Evolutionary conservation across 192 early-diverging fungal genomes (phyloP), one percentile per base, ranked within the genome.

Genomic region (Backusella circina): DNA sequence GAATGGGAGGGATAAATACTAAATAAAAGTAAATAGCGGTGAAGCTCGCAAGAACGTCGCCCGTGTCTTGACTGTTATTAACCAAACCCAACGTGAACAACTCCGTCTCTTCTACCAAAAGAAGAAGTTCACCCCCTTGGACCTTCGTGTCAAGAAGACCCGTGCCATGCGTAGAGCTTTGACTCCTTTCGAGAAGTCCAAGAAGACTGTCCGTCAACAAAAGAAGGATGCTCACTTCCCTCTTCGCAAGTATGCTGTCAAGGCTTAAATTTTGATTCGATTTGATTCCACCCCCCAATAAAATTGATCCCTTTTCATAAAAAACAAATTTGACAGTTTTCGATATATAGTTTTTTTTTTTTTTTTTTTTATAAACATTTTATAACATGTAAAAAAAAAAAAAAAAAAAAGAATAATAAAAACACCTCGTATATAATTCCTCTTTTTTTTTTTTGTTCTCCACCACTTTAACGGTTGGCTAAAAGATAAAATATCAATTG

Each of bases 131-230:
- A 79, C 97, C 74, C 97, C 98, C 72, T 86, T 96, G 77, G 97
- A 99, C 87, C 93, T 99, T 86, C 94, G 97, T 82, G 87, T 86
- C 84, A 98, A 99, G 94, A 96, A 96, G 92, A 99, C 96, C 77
- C 54, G 97, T 83, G 97, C 97, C 76, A 93, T 98, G 85, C 96
- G 98, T 74, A 94, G 96, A 80, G 92, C 93, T 75, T 88, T 98
- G 86, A 96, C 95, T 88, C 82, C 88, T 80, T 72, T 83, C 80
- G 94, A 99, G 87, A 79, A 83, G 47, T 79, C 89, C 73, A 82
- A 82, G 77, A 96, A 93, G 91, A 99, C 97, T 76, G 79, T 93
- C 72, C 91, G 90, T 86, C 93, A 96, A 83, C 85, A 86, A 76
- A 98, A 98, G 93, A 94, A 94, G 91, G 88, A 87, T 66, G 83